phyloP scores from a whole-genome alignment of 305 asterid genomes.

The Rubia balearica region DNA sequence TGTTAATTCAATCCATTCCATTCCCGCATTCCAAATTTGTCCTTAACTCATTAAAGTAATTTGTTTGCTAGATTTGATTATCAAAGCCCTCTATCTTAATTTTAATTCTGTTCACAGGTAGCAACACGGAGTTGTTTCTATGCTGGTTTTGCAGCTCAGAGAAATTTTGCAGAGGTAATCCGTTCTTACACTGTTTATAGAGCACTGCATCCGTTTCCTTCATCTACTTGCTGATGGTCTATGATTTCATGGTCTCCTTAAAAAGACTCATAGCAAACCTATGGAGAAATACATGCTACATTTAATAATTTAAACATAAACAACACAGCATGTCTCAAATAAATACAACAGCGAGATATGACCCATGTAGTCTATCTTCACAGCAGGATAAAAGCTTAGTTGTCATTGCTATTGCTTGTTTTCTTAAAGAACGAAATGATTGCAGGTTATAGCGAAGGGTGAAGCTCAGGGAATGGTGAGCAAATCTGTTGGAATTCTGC shows the following conservation, averaged over 20 bases:
- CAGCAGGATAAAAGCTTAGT: not conserved
- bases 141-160: slow-evolving; percentile 98
- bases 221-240: not conserved
- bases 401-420: not conserved
- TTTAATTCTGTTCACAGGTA: slow-evolving; percentile 41
- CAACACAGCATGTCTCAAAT: not conserved
- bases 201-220: not conserved
- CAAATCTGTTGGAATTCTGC: slow-evolving; percentile 84
- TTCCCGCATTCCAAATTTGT: not conserved
- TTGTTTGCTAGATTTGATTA: not conserved
- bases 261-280: not conserved
- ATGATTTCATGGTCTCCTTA: not conserved
- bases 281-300: not conserved
- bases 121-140: slow-evolving; percentile 93
- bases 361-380: not conserved
- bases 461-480: slow-evolving; percentile 99
- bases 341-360: not conserved
- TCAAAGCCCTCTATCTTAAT: not conserved
- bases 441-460: slow-evolving; percentile 97
- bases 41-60: not conserved
- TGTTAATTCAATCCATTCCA: not conserved
- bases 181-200: slow-evolving; percentile 10
- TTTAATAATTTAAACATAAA: not conserved
- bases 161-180: slow-evolving; percentile 90
- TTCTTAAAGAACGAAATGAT: slow-evolving; percentile 21